Base-by-base conservation (phyloP, 345 rosid species). In the Euclidium syriacum region DNA sequence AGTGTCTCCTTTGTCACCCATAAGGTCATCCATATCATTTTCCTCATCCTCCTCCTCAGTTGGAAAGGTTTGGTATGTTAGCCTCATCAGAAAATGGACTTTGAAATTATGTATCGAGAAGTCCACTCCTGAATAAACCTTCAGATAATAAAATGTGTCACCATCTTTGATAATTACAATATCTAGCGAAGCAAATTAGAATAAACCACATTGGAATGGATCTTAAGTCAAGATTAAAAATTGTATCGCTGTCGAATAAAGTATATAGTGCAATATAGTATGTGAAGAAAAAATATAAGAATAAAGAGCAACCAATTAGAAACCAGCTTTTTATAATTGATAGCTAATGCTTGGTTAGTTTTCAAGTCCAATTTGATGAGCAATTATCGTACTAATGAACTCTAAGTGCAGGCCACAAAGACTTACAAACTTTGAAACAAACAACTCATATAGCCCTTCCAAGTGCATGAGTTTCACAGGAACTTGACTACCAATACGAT, bases 351-450 rank as follows among this genome's bases (percentile, higher is more conserved):
- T 63, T 54, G 15, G 64, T 53, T 62, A 11, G 32, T 39, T 35
- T 52, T 55, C 52, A 56, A 1, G 58, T 49, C 56, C 18, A 5
- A 25, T 23, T 20, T 56, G 46, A 22, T 55, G 18, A 40, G 47
- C 17, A 63, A 64, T 64, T 10, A 52, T 27, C 32, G 20, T 63
- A 55, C 38, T 40, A 32, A 33, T 40, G 43, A 36, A 33, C 40
- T 18, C 70, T 23, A 41, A 64, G 26, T 24, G 29, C 7, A 52
- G 26, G 59, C 39, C 44, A 20, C 8, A 35, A 38, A 33, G 55
- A 79, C 99, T 94, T 76, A 87, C 97, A 87, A 94, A 90, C 74
- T 90, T 94, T 14, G 97, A 94, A 76, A 90, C 76, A 81, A 90
- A 94, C 80, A 94, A 65, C 75, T 94, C 97, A 33, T 81, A 86